Evolutionary conservation across 148 eudicot species (phyloP).

Genomic region (Dysphania ambrosioides): DNA sequence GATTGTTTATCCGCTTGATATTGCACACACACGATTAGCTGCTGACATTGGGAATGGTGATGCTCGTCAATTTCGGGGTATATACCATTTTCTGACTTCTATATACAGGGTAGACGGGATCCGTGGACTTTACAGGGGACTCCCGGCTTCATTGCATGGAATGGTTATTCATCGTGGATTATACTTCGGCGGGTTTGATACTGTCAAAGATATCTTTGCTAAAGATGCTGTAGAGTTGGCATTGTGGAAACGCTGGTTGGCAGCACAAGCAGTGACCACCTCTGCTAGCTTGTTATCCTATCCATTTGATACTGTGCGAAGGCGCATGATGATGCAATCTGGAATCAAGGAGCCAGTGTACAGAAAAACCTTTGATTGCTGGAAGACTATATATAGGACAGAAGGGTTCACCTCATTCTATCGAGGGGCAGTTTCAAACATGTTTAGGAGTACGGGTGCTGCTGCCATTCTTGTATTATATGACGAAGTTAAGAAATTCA

Average conservation of each 20-base stretch:
- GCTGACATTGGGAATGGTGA: constrained; percentile 71
- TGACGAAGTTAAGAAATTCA: constrained; percentile 82
- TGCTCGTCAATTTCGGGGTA: constrained; percentile 76
- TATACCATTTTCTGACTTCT: no score
- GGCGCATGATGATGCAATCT: constrained; percentile 99
- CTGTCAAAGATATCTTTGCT: constrained; percentile 67
- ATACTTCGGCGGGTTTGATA: constrained; percentile 93
- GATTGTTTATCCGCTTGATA: constrained; percentile 89
- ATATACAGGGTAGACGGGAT: constrained; percentile 58
- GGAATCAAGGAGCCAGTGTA: constrained; percentile 56
- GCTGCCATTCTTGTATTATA: constrained; percentile 93
- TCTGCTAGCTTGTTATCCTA: constrained; percentile 85
- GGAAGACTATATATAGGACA: constrained; percentile 66
- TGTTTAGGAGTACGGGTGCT: constrained; percentile 93
- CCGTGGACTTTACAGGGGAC: constrained; percentile 80
- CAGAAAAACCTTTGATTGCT: constrained; percentile 81
- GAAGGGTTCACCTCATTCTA: constrained; percentile 83
- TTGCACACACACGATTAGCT: constrained; percentile 92
- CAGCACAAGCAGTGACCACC: constrained; percentile 85
- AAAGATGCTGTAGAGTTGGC: constrained; percentile 54
- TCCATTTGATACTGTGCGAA: constrained; percentile 87
- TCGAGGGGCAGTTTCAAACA: constrained; percentile 82
- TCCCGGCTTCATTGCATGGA: constrained; percentile 95
- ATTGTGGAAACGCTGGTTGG: constrained; percentile 92
- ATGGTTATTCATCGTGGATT: constrained; percentile 87